These are phyloP conservation scores for Pythium aquatile DNA, from an alignment of 352 stramenopile species.

Conservation along the genomic window DNA sequence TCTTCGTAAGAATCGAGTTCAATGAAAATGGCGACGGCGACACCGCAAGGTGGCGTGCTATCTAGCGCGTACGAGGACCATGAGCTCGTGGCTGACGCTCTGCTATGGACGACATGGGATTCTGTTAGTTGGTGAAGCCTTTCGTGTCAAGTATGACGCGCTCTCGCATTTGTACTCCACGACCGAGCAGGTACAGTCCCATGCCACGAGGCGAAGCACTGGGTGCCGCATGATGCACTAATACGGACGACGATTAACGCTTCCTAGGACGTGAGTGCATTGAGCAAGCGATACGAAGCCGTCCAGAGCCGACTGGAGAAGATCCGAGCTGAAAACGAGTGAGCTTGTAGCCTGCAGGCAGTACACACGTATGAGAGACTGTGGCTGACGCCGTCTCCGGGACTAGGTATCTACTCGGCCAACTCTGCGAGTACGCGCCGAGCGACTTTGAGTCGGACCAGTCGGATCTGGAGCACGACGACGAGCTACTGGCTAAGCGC, in stretches of 20 bases:
- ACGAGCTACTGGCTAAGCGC: slow-evolving; percentile 20
- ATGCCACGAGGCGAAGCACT: too few species aligned
- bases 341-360: neutral
- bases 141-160: slow-evolving; percentile 25
- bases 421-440: slow-evolving; percentile 37
- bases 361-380: too few species aligned
- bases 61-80: neutral
- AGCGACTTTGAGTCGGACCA: slow-evolving; percentile 53
- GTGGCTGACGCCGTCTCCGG: neutral
- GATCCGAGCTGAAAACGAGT: slow-evolving; percentile 40
- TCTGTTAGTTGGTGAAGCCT: neutral
- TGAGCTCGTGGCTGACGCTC: neutral
- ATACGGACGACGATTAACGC: too few species aligned
- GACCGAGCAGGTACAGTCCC: slow-evolving; percentile 24
- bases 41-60: neutral
- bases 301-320: slow-evolving; percentile 26
- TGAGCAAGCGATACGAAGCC: slow-evolving; percentile 18
- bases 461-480: slow-evolving; percentile 37
- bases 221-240: too few species aligned
- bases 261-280: slow-evolving; percentile 27
- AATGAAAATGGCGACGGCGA: neutral
- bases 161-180: slow-evolving; percentile 23
- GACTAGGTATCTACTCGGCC: slow-evolving; percentile 36
- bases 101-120: neutral
- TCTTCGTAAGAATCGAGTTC: neutral